These are phyloP conservation scores for Rhododendron ovatum DNA, from an alignment of 148 eudicot genomes.

Conservation along the genomic window DNA sequence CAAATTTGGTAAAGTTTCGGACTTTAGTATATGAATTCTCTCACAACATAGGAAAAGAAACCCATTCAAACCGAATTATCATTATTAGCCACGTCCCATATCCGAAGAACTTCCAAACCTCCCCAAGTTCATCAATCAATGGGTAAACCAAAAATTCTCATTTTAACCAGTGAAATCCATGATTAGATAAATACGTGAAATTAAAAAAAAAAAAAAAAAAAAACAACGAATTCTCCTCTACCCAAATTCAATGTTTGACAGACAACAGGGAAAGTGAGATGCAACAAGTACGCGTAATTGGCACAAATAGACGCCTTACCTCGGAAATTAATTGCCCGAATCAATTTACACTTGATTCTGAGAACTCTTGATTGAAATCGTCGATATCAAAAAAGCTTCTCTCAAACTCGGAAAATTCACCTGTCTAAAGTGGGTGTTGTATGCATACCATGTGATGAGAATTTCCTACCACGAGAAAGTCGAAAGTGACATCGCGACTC, in stretches of 20 bases:
- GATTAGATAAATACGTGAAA: not conserved
- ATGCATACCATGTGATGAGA: not conserved
- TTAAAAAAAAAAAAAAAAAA: too few relatives aligned
- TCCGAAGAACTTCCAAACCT: not conserved
- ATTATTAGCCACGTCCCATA: not conserved
- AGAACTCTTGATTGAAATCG: not conserved
- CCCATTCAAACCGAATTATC: not conserved
- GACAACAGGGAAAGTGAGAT: not conserved
- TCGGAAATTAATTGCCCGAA: not conserved
- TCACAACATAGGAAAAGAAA: not conserved
- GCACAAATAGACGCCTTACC: not conserved
- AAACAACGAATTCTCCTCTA: not conserved
- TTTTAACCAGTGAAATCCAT: not conserved
- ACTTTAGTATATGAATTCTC: not conserved
- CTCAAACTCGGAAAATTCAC: not conserved
- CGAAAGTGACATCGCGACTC: not conserved
- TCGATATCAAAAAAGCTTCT: not conserved
- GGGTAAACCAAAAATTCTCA: not conserved
- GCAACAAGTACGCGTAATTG: not conserved
- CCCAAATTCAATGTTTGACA: not conserved
- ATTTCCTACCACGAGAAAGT: not conserved
- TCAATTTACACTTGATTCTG: not conserved
- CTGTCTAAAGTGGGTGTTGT: not conserved
- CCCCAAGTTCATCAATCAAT: not conserved
- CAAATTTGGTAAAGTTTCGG: not conserved